phyloP scores from a whole-genome alignment of 768 basidiomycete species.

The Pleurotus tuoliensis region DNA sequence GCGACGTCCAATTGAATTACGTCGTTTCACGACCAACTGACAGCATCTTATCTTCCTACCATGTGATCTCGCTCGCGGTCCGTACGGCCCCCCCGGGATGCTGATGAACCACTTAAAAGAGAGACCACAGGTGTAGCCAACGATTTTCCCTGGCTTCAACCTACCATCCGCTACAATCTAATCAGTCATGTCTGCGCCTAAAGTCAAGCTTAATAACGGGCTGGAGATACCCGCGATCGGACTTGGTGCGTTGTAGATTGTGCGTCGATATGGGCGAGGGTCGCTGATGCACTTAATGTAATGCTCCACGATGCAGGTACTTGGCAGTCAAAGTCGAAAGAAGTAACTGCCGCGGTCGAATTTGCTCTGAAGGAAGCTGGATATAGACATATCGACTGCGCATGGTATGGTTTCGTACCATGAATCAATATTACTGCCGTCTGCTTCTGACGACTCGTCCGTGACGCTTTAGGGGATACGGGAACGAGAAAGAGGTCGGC shows the following conservation, averaged over 20 bases:
- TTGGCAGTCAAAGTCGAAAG: conserved; percentile 74
- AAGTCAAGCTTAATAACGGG: conserved; percentile 61
- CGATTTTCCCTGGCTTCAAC: too few relatives aligned
- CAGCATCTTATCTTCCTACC: too few relatives aligned
- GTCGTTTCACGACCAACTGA: too few relatives aligned
- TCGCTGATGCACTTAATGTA: conserved; percentile 5
- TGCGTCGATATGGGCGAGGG: conserved; percentile 12
- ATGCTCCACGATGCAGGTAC: conserved; percentile 48
- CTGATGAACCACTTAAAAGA: too few relatives aligned
- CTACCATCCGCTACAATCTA: neutral
- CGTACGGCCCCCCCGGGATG: too few relatives aligned
- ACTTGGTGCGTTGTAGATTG: conserved; percentile 38
- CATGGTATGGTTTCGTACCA: conserved; percentile 29
- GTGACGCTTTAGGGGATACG: conserved; percentile 44
- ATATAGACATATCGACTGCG: conserved; percentile 77
- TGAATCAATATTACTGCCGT: neutral
- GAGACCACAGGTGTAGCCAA: too few relatives aligned
- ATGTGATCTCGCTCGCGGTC: too few relatives aligned
- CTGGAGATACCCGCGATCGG: conserved; percentile 52
- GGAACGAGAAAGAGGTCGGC: conserved; percentile 81
- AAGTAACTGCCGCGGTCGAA: conserved; percentile 68
- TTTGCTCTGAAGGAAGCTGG: conserved; percentile 70
- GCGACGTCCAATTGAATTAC: too few relatives aligned
- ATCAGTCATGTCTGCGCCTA: conserved; percentile 21
- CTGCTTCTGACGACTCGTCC: conserved; percentile 3